phyloP scores from a whole-genome alignment of 176 grass and related monocot genomes.

The barley (Hordeum vulgare) region MorexV3_pseudomolecules_assembly NC_058521.1:146938884-146939383 shows the following conservation, averaged over 20 bases:
- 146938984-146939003: not conserved
- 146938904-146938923: not conserved
- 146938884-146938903: not conserved
- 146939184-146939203: not conserved
- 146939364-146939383: not conserved
- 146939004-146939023: not conserved
- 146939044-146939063: not conserved
- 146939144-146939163: not conserved
- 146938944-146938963: not conserved
- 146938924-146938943: not conserved
- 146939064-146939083: not conserved
- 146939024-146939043: not conserved
- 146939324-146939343: not conserved
- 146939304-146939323: no score
- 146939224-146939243: not conserved
- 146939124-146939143: not conserved
- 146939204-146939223: not conserved
- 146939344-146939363: not conserved
- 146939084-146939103: not conserved
- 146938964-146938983: not conserved
- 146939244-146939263: slow-evolving; percentile 11
- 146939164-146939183: not conserved
- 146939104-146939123: not conserved
- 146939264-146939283: not conserved
- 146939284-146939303: no score